These are phyloP conservation scores for Aureobasidium sp. DNA, from an alignment of 2,329 filamentous ascomycete species.

Conservation along the genomic window DNA sequence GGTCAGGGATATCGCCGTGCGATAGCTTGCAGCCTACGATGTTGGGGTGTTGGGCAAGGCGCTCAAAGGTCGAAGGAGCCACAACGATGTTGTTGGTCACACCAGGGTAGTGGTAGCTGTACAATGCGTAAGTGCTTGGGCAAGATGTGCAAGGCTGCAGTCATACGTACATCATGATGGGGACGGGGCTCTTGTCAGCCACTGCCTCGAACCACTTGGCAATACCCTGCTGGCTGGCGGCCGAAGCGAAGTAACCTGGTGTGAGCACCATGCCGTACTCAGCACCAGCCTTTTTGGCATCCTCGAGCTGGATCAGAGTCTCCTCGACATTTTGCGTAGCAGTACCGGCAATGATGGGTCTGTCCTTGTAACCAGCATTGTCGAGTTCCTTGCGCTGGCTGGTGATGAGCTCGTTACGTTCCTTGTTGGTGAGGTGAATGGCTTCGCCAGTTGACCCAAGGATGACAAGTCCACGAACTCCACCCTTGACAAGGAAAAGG, in stretches of 20 bases:
- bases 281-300: slow-evolving; percentile 48
- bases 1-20: slow-evolving; percentile 57
- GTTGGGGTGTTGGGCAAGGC: slow-evolving; percentile 53
- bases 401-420: slow-evolving; percentile 47
- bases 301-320: slow-evolving; percentile 48
- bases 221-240: slow-evolving; percentile 50
- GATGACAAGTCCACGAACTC: slow-evolving; percentile 53
- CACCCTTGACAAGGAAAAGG: slow-evolving; percentile 50
- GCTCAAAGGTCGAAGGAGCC: slow-evolving; percentile 48
- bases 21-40: slow-evolving; percentile 63
- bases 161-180: slow-evolving; percentile 48
- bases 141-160: background rate
- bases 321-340: slow-evolving; percentile 55
- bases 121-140: background rate
- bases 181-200: slow-evolving; percentile 51
- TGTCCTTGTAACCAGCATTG: slow-evolving; percentile 46
- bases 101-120: slow-evolving; percentile 55
- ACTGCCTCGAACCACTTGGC: slow-evolving; percentile 52
- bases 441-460: slow-evolving; percentile 58
- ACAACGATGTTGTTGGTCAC: slow-evolving; percentile 58
- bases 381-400: slow-evolving; percentile 48
- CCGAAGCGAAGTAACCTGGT: slow-evolving; percentile 56
- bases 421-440: slow-evolving; percentile 50
- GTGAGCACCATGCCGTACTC: slow-evolving; percentile 55
- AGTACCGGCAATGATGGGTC: slow-evolving; percentile 55